A percentile compares a stretch with the other conserved stretches of the same genome.
These are phyloP conservation scores for Sporothrix pallida DNA, from an alignment of 2,329 filamentous ascomycete genomes.

Conservation along the genomic window DNA sequence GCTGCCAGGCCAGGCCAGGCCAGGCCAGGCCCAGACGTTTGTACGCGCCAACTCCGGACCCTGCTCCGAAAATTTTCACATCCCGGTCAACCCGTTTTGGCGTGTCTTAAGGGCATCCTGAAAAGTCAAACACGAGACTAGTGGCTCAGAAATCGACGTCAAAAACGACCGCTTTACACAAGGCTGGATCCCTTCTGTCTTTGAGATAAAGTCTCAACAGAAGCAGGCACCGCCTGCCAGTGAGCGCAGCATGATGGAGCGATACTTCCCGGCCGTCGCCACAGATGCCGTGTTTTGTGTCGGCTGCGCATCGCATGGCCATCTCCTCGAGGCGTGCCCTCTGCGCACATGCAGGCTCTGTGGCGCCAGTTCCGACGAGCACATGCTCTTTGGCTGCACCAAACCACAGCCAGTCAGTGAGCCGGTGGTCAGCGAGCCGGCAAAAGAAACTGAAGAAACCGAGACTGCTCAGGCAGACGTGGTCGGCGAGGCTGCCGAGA, in stretches of 20 bases:
- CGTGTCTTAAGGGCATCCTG: no score
- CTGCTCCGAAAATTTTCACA: background rate
- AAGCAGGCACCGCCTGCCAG: no score
- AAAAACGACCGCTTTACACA: no score
- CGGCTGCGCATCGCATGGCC: conserved; percentile 57
- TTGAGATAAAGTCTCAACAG: background rate
- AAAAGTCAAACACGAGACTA: background rate
- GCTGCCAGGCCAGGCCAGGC: no score
- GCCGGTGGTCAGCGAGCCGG: background rate
- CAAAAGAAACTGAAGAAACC: background rate
- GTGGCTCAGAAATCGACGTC: background rate
- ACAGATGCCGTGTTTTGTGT: conserved; percentile 56
- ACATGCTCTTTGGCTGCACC: conserved; percentile 57
- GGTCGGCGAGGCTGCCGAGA: no score
- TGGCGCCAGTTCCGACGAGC: conserved; percentile 46
- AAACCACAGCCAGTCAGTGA: background rate
- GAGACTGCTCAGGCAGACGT: background rate
- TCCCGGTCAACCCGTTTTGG: background rate
- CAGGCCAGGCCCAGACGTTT: background rate
- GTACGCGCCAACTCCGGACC: background rate
- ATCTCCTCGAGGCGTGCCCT: conserved; percentile 54
- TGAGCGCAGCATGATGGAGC: conserved; percentile 46
- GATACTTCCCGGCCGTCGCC: conserved; percentile 59
- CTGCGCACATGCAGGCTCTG: conserved; percentile 57
- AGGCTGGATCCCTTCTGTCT: no score